Evolutionary conservation across 495 filamentous ascomycete genomes (phyloP).

Genomic region (Tetracladium marchalianum): DNA sequence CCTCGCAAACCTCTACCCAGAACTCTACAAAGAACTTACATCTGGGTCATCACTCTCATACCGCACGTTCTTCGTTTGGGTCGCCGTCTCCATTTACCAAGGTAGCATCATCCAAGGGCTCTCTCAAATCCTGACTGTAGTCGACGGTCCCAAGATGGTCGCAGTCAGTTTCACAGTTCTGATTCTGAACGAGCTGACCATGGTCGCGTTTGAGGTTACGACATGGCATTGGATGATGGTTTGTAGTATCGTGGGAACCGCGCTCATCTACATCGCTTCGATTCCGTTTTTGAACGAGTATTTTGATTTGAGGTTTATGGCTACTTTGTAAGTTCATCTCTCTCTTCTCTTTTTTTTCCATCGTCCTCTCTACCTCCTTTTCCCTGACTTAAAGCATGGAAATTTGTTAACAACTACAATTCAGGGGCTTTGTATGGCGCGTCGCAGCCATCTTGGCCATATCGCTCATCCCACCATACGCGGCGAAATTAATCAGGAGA

Average conservation of each 20-base stretch:
- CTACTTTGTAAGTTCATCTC: slow-evolving; percentile 42
- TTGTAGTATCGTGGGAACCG: slow-evolving; percentile 69
- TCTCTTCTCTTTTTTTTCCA: not conserved
- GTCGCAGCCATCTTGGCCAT: slow-evolving; percentile 70
- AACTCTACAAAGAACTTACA: slow-evolving; percentile 94
- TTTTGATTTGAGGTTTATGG: slow-evolving; percentile 76
- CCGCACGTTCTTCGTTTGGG: slow-evolving; percentile 93
- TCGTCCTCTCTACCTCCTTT: no score
- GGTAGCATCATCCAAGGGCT: slow-evolving; percentile 89
- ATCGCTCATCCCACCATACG: slow-evolving; percentile 76
- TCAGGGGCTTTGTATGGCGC: slow-evolving; percentile 78
- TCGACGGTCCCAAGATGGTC: slow-evolving; percentile 64
- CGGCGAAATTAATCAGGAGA: slow-evolving; percentile 70
- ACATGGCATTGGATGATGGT: slow-evolving; percentile 98
- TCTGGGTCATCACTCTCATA: slow-evolving; percentile 76
- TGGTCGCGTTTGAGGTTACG: slow-evolving; percentile 93
- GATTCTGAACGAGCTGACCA: slow-evolving; percentile 87
- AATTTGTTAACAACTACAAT: not conserved
- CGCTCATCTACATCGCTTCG: slow-evolving; percentile 65
- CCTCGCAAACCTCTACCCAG: slow-evolving; percentile 89
- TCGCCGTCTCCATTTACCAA: slow-evolving; percentile 91
- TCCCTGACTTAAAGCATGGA: no score
- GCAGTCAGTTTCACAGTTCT: slow-evolving; percentile 87
- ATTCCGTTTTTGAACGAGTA: slow-evolving; percentile 84
- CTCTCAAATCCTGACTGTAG: slow-evolving; percentile 74